Base-by-base conservation (phyloP, 805 yeast genomes). In the Spathaspora arborariae region DNA sequence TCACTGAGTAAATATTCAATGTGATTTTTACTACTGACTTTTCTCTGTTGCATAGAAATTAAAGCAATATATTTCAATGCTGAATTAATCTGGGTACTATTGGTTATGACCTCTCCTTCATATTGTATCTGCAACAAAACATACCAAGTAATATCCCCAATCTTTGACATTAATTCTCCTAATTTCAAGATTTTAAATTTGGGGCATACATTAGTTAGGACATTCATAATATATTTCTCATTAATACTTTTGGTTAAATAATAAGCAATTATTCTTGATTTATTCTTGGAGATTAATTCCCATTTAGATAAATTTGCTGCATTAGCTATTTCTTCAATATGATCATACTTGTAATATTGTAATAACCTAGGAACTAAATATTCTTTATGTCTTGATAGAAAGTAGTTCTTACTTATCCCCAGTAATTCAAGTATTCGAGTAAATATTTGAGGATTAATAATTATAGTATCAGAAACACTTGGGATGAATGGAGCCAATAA, bases 401-500 rank as follows among this genome's bases (percentile, higher is more conserved):
- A 85, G 16, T 79, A 80, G 16, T 71, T 73, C 2, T 75, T 69
- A 1, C 86, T 74, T 40, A 88, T 78, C 0, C 82, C 85, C 16
- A 89, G 73, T 9, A 88, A 67, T 21, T 80, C 81, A 5, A 90
- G 79, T 15, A 92, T 70, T 48, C 79, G 75, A 20, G 71, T 70
- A 21, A 88, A 75, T 45, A 86, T 68, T 4, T 72, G 66, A 0
- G 82, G 80, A 45, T 78, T 78, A 51, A 79, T 79, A 3, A 88
- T 82, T 15, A 88, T 73, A 20, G 76, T 76, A 38, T 81, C 77
- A 34, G 91, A 78, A 6, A 90, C 71, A 30, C 83, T 77, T 2
- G 92, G 90, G 56, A 94, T 75, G 50, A 80, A 87, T 0, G 96
- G 96, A 6, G 87, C 80, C 18, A 89, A 68, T 11, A 92, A 64